These are phyloP conservation scores for Botrytis fragariae DNA, from an alignment of 2,329 filamentous ascomycete species.

Conservation along the genomic window DNA sequence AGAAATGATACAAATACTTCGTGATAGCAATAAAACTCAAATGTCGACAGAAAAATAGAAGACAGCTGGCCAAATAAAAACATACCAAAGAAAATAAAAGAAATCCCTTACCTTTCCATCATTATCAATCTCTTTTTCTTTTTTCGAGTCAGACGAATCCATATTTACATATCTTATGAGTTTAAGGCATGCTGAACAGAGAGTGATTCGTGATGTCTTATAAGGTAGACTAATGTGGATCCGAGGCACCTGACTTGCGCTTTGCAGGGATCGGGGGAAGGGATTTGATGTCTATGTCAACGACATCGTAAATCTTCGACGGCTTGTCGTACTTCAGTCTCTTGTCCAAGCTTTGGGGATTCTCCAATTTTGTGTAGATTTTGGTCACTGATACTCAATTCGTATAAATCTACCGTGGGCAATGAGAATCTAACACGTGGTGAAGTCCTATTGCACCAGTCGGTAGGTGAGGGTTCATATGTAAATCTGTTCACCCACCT, in stretches of 20 bases:
- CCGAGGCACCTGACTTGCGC: not conserved
- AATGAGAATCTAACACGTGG: not conserved
- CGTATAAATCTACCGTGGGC: not conserved
- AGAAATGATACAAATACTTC: not conserved
- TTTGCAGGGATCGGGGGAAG: not conserved
- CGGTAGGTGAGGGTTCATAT: no score
- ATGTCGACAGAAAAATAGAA: not conserved
- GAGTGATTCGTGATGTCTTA: conserved; percentile 12
- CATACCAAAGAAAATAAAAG: not conserved
- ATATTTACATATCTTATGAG: conserved; percentile 12
- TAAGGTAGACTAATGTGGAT: not conserved
- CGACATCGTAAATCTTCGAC: not conserved
- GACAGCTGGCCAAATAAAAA: not conserved
- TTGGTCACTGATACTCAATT: not conserved
- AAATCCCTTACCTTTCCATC: conserved; percentile 3
- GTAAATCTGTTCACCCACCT: no score
- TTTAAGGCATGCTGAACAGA: not conserved
- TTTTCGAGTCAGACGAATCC: conserved; percentile 3
- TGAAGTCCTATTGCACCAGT: not conserved
- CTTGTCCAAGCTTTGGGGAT: not conserved
- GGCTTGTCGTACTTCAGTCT: not conserved
- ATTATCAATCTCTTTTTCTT: not conserved
- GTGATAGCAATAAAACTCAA: not conserved
- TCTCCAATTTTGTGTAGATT: no score
- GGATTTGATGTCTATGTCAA: not conserved